phyloP scores from a whole-genome alignment of 1,284 basidiomycete genomes.

The Ganoderma boninense region DNA sequence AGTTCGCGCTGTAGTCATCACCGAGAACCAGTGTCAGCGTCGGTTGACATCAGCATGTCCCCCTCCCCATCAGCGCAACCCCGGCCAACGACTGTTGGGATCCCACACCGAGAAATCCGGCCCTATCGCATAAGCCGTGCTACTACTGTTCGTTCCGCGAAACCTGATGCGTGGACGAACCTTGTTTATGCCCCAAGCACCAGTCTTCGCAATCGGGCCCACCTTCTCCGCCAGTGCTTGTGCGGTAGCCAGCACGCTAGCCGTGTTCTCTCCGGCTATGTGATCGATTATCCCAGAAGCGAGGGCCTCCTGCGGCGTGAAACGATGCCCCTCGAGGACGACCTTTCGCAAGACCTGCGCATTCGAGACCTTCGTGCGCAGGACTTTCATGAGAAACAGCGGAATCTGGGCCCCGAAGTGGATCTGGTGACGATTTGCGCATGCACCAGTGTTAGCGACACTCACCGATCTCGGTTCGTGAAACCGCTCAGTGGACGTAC shows the following conservation, averaged over 20 bases:
- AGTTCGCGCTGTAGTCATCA: slow-evolving; percentile 47
- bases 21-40: background rate
- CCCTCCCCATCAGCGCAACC: background rate
- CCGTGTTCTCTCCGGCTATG: slow-evolving; percentile 62
- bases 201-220: slow-evolving; percentile 55
- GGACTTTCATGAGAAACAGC: slow-evolving; percentile 71
- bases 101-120: background rate
- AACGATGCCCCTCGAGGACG: slow-evolving; percentile 85
- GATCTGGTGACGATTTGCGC: slow-evolving; percentile 53
- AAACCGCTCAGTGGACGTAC: slow-evolving; percentile 45
- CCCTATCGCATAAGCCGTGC: background rate
- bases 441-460: background rate
- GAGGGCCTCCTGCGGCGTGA: slow-evolving; percentile 79
- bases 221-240: slow-evolving; percentile 63
- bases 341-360: slow-evolving; percentile 76
- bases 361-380: slow-evolving; percentile 73
- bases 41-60: background rate
- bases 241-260: slow-evolving; percentile 69
- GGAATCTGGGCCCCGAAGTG: slow-evolving; percentile 87
- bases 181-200: slow-evolving; percentile 77
- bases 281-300: slow-evolving; percentile 78
- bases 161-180: slow-evolving; percentile 28
- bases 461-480: background rate
- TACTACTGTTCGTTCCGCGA: background rate
- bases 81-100: background rate